Evolutionary conservation across 768 basidiomycete genomes (phyloP), one percentile per base, ranked within the genome.

Genomic region (Epithele typhae): DNA sequence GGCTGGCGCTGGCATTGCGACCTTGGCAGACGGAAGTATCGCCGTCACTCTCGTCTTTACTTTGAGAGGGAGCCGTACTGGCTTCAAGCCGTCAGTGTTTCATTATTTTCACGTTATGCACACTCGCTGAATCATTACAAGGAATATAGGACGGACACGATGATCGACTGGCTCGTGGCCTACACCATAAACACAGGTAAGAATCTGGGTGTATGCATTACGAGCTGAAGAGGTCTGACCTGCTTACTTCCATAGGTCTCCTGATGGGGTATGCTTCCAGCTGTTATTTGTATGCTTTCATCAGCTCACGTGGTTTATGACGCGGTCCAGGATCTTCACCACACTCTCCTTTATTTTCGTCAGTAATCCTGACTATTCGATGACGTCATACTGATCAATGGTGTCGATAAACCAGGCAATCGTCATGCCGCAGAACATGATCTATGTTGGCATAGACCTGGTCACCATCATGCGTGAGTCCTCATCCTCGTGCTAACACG

Each of bases 381-480:
- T 36, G 35, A 17, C 22, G 7, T 23, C 15, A 36, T 19, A 12
- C 5, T 3, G 23, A 24, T 33, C 33, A 24, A 8, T 36, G 24
- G 18, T 19, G 33, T 8, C 17, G n/a, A 12, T 12, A 3, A 27
- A 11, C 5, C 30, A 51, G 49, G 49, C 49, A 4, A 11, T 51
- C 5, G 49, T 39, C 8, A 51, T 51, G 49, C 49, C 49, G 18
- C 5, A 51, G 21, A 51, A 51, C 21, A 25, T 51, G 18, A 45
- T 51, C 25, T 51, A 51, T 21, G 44, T 23, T 9, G 49, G 34
- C 5, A 37, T 46, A 12, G 44, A 36, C 15, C 45, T 51, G 34
- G 49, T 51, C 5, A 40, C 44, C n/a, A 45, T 44, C 8, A 51
- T 45, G 17, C 34, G 49, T 51, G 10, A 15, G 49, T 38, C 43